Evolutionary conservation across 257 asterid genomes (phyloP).

Genomic region (Marsdenia floribunda): DNA sequence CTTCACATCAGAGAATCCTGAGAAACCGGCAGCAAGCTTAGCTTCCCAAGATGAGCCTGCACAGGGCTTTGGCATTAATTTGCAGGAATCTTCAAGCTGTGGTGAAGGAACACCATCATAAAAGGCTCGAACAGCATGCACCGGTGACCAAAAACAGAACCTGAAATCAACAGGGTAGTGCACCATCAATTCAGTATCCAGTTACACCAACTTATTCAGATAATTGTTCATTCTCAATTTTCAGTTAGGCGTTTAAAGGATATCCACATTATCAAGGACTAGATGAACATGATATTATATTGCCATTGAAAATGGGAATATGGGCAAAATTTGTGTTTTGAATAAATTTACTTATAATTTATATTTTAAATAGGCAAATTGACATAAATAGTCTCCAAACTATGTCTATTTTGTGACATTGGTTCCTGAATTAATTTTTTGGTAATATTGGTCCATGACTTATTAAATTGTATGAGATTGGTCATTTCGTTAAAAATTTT

Average conservation of each 20-base stretch:
- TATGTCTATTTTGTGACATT: too few relatives aligned
- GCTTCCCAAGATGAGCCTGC: slow-evolving; percentile 96
- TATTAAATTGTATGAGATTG: too few relatives aligned
- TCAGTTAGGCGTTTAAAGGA: background rate
- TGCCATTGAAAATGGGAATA: too few relatives aligned
- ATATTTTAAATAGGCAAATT: too few relatives aligned
- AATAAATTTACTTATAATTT: too few relatives aligned
- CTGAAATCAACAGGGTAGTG: slow-evolving; percentile 88
- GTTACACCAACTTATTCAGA: slow-evolving; percentile 93
- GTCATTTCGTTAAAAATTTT: too few relatives aligned
- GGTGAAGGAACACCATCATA: slow-evolving; percentile 95
- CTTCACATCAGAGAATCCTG: slow-evolving; percentile 86
- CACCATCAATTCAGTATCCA: slow-evolving; percentile 98
- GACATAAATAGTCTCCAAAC: too few relatives aligned
- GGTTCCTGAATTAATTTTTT: too few relatives aligned
- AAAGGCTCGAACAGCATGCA: slow-evolving; percentile 80
- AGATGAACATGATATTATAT: too few relatives aligned
- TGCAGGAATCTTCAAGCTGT: slow-evolving; percentile 73
- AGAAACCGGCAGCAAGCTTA: slow-evolving; percentile 34
- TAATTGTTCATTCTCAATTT: background rate
- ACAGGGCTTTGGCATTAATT: slow-evolving; percentile 74
- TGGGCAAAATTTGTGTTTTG: too few relatives aligned
- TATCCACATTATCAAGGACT: background rate
- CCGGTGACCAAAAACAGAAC: slow-evolving; percentile 81
- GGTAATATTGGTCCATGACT: too few relatives aligned